Percentiles rank a stretch among this genome's conserved stretches.
phyloP scores from a whole-genome alignment of 495 filamentous ascomycete genomes.

The Aspergillus avenaceus region DNA sequence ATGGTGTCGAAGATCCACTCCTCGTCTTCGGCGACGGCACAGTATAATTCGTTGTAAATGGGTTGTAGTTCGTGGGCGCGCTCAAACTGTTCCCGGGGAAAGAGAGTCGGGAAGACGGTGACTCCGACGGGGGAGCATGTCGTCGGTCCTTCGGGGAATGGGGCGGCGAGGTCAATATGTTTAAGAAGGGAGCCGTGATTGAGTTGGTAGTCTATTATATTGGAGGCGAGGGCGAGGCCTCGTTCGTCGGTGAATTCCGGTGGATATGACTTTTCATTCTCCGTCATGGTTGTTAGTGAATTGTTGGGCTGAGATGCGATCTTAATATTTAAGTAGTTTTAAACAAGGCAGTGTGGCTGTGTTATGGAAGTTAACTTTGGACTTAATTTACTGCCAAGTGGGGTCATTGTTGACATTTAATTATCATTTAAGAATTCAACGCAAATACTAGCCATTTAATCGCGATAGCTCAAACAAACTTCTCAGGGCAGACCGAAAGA shows the following conservation, averaged over 20 bases:
- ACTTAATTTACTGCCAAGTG: too few relatives aligned
- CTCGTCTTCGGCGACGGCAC: slow-evolving; percentile 69
- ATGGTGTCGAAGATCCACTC: slow-evolving; percentile 54
- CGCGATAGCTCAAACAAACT: too few relatives aligned
- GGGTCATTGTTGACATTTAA: too few relatives aligned
- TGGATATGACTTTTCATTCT: too few relatives aligned
- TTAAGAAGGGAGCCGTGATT: slow-evolving; percentile 78
- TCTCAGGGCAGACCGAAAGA: too few relatives aligned
- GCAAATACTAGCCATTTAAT: too few relatives aligned
- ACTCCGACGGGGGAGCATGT: slow-evolving; percentile 63
- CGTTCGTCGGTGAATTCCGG: slow-evolving; percentile 6
- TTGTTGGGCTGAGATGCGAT: too few relatives aligned
- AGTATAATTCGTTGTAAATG: slow-evolving; percentile 80
- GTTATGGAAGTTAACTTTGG: too few relatives aligned
- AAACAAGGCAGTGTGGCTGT: too few relatives aligned
- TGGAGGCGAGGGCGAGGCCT: slow-evolving; percentile 40
- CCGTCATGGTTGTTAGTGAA: too few relatives aligned
- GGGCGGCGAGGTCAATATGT: slow-evolving; percentile 44
- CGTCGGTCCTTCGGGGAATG: slow-evolving; percentile 58
- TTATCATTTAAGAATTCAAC: too few relatives aligned
- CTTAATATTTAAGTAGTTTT: too few relatives aligned
- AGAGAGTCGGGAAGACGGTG: slow-evolving; percentile 75
- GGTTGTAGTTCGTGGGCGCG: slow-evolving; percentile 63
- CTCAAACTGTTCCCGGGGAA: slow-evolving; percentile 67
- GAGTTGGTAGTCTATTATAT: slow-evolving; percentile 74